phyloP scores from a whole-genome alignment of 192 early-diverging fungal genomes.

The Diversispora epigaea region DNA sequence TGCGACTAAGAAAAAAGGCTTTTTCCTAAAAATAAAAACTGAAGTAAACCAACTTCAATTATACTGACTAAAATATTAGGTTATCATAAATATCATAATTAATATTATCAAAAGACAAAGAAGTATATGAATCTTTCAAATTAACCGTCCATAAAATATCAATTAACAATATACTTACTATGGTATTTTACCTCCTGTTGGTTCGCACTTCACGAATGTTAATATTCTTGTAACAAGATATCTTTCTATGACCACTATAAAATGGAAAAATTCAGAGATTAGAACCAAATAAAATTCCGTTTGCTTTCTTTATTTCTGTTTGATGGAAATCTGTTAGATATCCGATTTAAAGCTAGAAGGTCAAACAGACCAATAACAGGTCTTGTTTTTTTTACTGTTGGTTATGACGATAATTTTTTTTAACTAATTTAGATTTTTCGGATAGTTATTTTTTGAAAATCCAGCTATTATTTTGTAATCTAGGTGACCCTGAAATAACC shows the following conservation, averaged over 20 bases:
- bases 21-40: conserved; percentile 14
- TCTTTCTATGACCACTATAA: neutral
- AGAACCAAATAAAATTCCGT: conserved; percentile 1
- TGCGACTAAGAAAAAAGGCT: too few species aligned
- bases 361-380: too few species aligned
- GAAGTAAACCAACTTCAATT: neutral
- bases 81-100: neutral
- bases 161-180: neutral
- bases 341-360: neutral
- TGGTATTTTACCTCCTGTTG: neutral
- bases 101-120: neutral
- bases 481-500: too few species aligned
- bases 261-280: neutral
- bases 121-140: neutral
- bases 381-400: too few species aligned
- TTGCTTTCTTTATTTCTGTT: neutral
- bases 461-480: too few species aligned
- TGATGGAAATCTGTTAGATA: neutral
- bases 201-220: neutral
- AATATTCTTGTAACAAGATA: neutral
- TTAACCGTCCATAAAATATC: too few species aligned
- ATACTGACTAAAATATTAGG: too few species aligned
- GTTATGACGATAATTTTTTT: too few species aligned
- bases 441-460: too few species aligned
- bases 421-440: too few species aligned